These are phyloP conservation scores for Termitomyces sp. DNA, from an alignment of 768 basidiomycete species.

Conservation along the genomic window DNA sequence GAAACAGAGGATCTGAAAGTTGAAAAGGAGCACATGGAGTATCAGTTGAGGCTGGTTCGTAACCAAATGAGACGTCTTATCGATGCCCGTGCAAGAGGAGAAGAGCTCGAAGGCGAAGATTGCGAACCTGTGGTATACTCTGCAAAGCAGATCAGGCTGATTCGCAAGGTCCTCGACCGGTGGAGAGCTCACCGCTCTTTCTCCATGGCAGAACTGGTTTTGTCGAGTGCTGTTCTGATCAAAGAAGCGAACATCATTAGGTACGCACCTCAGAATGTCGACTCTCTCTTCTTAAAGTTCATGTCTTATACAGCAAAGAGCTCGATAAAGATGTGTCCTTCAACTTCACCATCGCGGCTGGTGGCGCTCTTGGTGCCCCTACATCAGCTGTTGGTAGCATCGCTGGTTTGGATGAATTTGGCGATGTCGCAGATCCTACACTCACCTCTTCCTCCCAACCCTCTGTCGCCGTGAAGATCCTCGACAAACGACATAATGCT, in stretches of 20 bases:
- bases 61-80: slow-evolving; percentile 78
- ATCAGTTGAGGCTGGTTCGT: slow-evolving; percentile 75
- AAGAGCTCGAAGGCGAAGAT: slow-evolving; percentile 55
- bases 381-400: slow-evolving; percentile 81
- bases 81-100: slow-evolving; percentile 73
- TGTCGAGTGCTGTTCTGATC: slow-evolving; percentile 78
- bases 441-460: slow-evolving; percentile 73
- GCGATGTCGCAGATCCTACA: slow-evolving; percentile 83
- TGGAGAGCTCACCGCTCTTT: slow-evolving; percentile 86
- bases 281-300: neutral
- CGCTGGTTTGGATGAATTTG: slow-evolving; percentile 85
- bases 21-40: slow-evolving; percentile 92
- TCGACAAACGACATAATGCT: slow-evolving; percentile 82
- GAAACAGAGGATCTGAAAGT: slow-evolving; percentile 84
- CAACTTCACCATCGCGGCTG: slow-evolving; percentile 90
- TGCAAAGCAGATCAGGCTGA: slow-evolving; percentile 75
- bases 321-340: slow-evolving; percentile 83
- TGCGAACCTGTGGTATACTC: slow-evolving; percentile 83
- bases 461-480: slow-evolving; percentile 82
- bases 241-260: slow-evolving; percentile 96
- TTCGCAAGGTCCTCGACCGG: slow-evolving; percentile 74
- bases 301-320: slow-evolving; percentile 56
- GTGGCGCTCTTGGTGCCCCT: slow-evolving; percentile 71
- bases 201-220: slow-evolving; percentile 86
- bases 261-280: slow-evolving; percentile 25